Evolutionary conservation across 2,329 filamentous ascomycete genomes (phyloP).

Genomic region (Talaromyces sp.): DNA sequence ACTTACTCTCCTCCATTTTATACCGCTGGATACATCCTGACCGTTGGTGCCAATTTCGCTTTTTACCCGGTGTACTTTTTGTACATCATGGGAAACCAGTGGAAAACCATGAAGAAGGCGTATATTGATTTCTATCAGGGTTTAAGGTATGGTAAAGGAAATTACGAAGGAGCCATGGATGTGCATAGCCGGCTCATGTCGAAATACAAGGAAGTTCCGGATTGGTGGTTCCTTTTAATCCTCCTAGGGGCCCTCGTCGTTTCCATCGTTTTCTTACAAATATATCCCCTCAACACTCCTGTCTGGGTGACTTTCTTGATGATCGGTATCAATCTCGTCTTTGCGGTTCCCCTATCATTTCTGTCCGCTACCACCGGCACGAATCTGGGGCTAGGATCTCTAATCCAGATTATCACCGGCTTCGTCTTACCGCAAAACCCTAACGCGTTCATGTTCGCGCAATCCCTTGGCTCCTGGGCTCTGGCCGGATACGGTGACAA

Average conservation of each 20-base stretch:
- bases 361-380: constrained; percentile 9
- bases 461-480: not conserved
- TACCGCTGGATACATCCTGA: constrained; percentile 6
- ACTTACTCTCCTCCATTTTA: not conserved
- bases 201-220: constrained; percentile 10
- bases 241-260: constrained; percentile 4
- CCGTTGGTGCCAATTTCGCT: constrained; percentile 8
- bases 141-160: not conserved
- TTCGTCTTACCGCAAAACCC: not conserved
- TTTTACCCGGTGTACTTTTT: constrained; percentile 10
- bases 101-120: constrained; percentile 12
- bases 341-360: constrained; percentile 3
- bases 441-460: not conserved
- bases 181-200: constrained; percentile 10
- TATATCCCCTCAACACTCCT: not conserved
- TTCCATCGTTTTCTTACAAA: not conserved
- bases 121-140: constrained; percentile 11
- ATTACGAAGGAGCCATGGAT: constrained; percentile 12
- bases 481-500: constrained; percentile 9
- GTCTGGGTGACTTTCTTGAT: not conserved
- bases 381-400: constrained; percentile 5
- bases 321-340: not conserved
- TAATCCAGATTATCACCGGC: constrained; percentile 10
- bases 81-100: constrained; percentile 12
- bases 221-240: constrained; percentile 11